Base-by-base conservation (phyloP, 768 basidiomycete genomes). In the Scleroderma citrinum region DNA sequence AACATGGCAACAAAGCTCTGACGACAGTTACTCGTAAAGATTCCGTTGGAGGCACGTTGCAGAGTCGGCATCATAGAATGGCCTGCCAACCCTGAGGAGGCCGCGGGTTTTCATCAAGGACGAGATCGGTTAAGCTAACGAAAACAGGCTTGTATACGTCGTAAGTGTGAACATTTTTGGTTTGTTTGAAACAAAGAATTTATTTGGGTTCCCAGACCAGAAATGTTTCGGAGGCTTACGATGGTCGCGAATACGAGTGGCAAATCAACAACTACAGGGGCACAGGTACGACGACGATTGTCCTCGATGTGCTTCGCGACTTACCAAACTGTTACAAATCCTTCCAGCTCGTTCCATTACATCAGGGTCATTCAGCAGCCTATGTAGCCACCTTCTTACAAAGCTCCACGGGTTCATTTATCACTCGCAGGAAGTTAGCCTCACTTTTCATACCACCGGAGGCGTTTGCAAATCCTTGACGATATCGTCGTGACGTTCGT, bases 401-500 rank as follows among this genome's bases (percentile, higher is more conserved):
- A 14, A 60, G 60, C 2, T 36, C 46, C 0, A 52, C 59, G 2
- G 49, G 57, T 1, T 50, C 49, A 10, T 52, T 54, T n/a, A 21
- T 54, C 8, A 32, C 44, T 5, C 58, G 56, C 5, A 61, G 49
- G 47, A 31, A 48, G 14, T 48, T 53, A 3, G 58, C 61, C 3
- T 56, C 62, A 10, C 52, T 69, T 5, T 56, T 58, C 29, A 34
- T 70, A 19, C 50, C 61, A 11, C 64, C 64, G 7, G 62, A 61
- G 24, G 68, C 64, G 4, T 35, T n/a, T 49, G 8, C 52, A 42
- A 30, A 68, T 69, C 34, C 49, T 69, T 12, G 68, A 70, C 43
- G 69, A 69, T 31, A 68, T 69, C 29, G 21, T 69, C 29, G 64
- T 68, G 47, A 69, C 69, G 0, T 69, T 70, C 21, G 50, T 70